Percentiles rank a stretch among this genome's conserved stretches.
Evolutionary conservation across 768 basidiomycete genomes (phyloP).

Genomic region (Daedaleopsis nitida): DNA sequence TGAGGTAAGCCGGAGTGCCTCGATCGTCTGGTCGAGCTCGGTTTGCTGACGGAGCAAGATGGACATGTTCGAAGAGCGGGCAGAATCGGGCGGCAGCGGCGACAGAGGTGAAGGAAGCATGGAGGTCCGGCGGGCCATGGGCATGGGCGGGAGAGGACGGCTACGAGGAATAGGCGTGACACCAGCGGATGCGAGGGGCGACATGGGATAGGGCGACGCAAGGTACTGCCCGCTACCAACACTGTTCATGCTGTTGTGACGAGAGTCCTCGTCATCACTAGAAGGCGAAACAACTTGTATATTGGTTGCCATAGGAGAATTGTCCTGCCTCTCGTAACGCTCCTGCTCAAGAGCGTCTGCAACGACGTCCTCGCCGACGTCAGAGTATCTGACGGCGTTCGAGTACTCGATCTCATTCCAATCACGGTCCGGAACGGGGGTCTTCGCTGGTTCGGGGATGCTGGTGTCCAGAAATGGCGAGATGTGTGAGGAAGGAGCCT

Average conservation of each 20-base stretch:
- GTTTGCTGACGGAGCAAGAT: conserved; percentile 59
- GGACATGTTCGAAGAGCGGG: conserved; percentile 31
- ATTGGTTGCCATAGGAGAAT: neutral
- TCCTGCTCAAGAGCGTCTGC: conserved; percentile 12
- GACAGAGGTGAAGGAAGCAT: conserved; percentile 2
- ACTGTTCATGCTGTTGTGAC: neutral
- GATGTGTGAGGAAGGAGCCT: neutral
- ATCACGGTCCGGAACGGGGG: conserved; percentile 7
- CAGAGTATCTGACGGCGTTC: conserved; percentile 16
- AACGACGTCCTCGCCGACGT: conserved; percentile 9
- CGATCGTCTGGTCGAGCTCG: conserved; percentile 67
- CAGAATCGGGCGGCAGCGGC: conserved; percentile 19
- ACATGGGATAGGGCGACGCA: conserved; percentile 11
- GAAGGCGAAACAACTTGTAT: conserved; percentile 7
- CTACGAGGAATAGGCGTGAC: conserved; percentile 16
- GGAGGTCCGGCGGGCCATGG: conserved; percentile 2
- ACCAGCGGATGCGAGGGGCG: conserved; percentile 12
- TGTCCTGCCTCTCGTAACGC: conserved; percentile 2
- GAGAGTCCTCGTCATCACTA: conserved; percentile 3
- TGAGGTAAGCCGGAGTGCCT: conserved; percentile 50
- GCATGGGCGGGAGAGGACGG: conserved; percentile 17
- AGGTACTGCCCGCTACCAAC: neutral
- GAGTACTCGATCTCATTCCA: conserved; percentile 21
- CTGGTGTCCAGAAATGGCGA: neutral
- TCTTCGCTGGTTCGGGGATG: neutral